phyloP scores from a whole-genome alignment of 2,329 filamentous ascomycete species.

The Phoma herbarum region DNA sequence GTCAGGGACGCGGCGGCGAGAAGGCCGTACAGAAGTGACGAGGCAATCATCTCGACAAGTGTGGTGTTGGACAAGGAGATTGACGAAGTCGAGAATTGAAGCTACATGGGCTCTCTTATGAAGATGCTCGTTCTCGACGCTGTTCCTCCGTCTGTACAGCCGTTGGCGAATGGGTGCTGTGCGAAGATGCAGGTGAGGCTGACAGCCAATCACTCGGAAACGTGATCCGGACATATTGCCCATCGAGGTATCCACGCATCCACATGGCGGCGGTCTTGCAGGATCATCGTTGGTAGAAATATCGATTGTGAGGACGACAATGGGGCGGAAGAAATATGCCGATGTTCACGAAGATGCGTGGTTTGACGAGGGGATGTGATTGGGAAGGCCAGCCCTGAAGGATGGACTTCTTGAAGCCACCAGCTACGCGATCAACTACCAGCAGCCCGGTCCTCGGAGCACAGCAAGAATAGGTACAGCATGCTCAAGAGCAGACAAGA shows the following conservation, averaged over 20 bases:
- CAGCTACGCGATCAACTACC: not conserved
- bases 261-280: constrained; percentile 11
- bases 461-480: not conserved
- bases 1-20: constrained; percentile 29
- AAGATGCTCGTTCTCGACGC: not conserved
- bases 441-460: not conserved
- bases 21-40: constrained; percentile 29
- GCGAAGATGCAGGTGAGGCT: constrained; percentile 6
- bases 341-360: constrained; percentile 6
- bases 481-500: not conserved
- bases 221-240: constrained; percentile 34
- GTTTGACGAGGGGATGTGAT: constrained; percentile 7
- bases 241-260: not conserved
- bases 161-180: constrained; percentile 4
- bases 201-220: constrained; percentile 36
- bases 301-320: not conserved
- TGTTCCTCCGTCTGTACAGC: constrained; percentile 4
- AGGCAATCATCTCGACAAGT: constrained; percentile 26
- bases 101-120: constrained; percentile 21
- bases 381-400: constrained; percentile 19
- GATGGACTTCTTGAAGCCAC: constrained; percentile 2
- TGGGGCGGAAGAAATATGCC: not conserved
- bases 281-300: constrained; percentile 10
- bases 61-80: constrained; percentile 1
- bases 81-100: not conserved